These are phyloP conservation scores for Ogataea pignaliae DNA, from an alignment of 805 yeast species.

Conservation along the genomic window DNA sequence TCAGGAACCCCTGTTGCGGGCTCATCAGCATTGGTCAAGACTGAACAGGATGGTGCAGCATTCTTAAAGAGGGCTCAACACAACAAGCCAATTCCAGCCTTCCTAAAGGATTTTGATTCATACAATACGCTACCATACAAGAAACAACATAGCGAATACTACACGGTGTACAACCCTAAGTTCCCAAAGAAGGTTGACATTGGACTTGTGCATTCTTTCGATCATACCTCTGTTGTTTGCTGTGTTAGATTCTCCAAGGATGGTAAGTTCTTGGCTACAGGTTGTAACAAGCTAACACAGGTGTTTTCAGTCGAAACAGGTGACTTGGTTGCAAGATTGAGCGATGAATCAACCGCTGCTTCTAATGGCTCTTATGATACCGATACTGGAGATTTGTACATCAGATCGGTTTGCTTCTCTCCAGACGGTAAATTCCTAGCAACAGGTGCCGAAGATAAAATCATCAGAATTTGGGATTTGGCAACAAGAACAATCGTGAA, in stretches of 20 bases:
- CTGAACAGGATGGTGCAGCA: conserved; percentile 33
- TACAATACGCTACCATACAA: conserved; percentile 71
- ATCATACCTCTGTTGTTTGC: conserved; percentile 93
- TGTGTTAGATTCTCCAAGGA: conserved; percentile 91
- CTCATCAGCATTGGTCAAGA: conserved; percentile 12
- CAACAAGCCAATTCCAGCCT: conserved; percentile 76
- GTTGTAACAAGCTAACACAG: conserved; percentile 94
- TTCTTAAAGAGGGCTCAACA: conserved; percentile 44
- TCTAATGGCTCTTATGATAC: conserved; percentile 45
- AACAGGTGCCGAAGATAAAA: conserved; percentile 88
- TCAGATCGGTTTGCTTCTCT: conserved; percentile 92
- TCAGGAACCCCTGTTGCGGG: conserved; percentile 25
- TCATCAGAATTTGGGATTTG: conserved; percentile 95
- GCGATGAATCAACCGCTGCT: conserved; percentile 65
- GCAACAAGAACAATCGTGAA: conserved; percentile 79
- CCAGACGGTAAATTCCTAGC: conserved; percentile 93
- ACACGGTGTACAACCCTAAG: conserved; percentile 86
- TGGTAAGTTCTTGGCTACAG: conserved; percentile 92
- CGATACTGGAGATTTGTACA: conserved; percentile 79
- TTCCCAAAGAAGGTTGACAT: conserved; percentile 74
- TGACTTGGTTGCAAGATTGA: conserved; percentile 76
- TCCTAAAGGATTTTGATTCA: conserved; percentile 74
- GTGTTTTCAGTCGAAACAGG: conserved; percentile 92
- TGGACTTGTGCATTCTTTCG: conserved; percentile 82
- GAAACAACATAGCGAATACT: conserved; percentile 80